Evolutionary conservation across 352 stramenopile species (phyloP).

Genomic region (Globisporangium splendens): DNA sequence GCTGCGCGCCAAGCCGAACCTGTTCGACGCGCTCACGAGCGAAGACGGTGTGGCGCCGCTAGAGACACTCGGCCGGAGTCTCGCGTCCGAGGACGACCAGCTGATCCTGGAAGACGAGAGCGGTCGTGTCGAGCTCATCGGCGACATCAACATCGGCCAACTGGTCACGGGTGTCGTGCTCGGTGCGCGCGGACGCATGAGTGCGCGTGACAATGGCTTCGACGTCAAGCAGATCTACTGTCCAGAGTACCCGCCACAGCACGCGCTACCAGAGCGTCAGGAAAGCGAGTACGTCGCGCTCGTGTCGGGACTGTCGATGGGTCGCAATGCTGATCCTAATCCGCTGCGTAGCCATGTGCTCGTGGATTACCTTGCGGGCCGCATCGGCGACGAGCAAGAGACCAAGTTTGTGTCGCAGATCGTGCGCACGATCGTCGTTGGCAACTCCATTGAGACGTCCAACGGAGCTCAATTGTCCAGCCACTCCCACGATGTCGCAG

Average conservation of each 20-base stretch:
- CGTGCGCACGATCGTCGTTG: constrained; percentile 70
- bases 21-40: constrained; percentile 76
- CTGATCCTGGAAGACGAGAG: constrained; percentile 88
- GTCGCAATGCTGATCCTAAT: constrained; percentile 28
- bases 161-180: constrained; percentile 78
- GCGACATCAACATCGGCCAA: constrained; percentile 39
- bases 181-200: constrained; percentile 58
- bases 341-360: constrained; percentile 61
- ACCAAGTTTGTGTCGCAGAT: constrained; percentile 63
- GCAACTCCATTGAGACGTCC: constrained; percentile 42
- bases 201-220: constrained; percentile 38
- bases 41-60: constrained; percentile 53
- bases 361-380: constrained; percentile 74
- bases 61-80: constrained; percentile 23
- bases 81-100: constrained; percentile 70
- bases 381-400: constrained; percentile 51
- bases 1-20: constrained; percentile 65
- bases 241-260: constrained; percentile 45
- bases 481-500: constrained; percentile 9
- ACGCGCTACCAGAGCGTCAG: constrained; percentile 33
- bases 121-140: constrained; percentile 73
- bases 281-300: constrained; percentile 67
- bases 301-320: constrained; percentile 52
- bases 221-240: constrained; percentile 59
- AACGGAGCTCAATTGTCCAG: constrained; percentile 6